A percentile compares a stretch with the other conserved stretches of the same genome.
Conservation (phyloP, 2,329 filamentous ascomycete genomes). For the Fusarium armeniacum region DNA sequence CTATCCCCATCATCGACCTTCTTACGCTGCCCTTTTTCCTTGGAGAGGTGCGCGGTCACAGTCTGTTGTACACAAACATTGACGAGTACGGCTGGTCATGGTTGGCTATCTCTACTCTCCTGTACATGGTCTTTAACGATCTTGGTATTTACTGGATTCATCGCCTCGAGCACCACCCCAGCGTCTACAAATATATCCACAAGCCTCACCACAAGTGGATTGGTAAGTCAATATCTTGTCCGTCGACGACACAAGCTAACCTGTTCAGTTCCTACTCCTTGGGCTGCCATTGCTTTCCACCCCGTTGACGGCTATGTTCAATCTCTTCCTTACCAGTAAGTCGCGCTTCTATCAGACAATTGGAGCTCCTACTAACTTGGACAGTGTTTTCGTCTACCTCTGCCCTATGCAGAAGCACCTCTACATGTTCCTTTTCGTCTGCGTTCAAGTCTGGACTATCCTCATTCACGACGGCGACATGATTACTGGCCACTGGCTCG, state of each 20-base stretch:
- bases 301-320: conserved; percentile 62
- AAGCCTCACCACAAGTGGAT: conserved; percentile 67
- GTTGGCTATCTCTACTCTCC: conserved; percentile 55
- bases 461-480: conserved; percentile 65
- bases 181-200: conserved; percentile 62
- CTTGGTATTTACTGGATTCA: conserved; percentile 64
- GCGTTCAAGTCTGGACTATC: conserved; percentile 64
- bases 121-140: conserved; percentile 64
- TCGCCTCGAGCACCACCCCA: conserved; percentile 61
- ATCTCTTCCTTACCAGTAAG: conserved; percentile 63
- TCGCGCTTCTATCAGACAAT: background rate
- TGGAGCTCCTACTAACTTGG: conserved; percentile 15
- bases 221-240: conserved; percentile 49
- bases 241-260: conserved; percentile 1
- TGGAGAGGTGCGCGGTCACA: conserved; percentile 62
- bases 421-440: conserved; percentile 60
- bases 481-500: conserved; percentile 62
- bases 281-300: conserved; percentile 63
- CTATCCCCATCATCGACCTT: conserved; percentile 61
- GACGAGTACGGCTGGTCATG: conserved; percentile 59
- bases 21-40: conserved; percentile 62
- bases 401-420: conserved; percentile 62
- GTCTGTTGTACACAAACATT: conserved; percentile 58
- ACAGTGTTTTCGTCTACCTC: conserved; percentile 60
- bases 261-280: conserved; percentile 60